Percentiles rank a stretch among this genome's conserved stretches.
phyloP scores from a whole-genome alignment of 2,329 filamentous ascomycete genomes.

The Fusarium praegraminearum region DNA sequence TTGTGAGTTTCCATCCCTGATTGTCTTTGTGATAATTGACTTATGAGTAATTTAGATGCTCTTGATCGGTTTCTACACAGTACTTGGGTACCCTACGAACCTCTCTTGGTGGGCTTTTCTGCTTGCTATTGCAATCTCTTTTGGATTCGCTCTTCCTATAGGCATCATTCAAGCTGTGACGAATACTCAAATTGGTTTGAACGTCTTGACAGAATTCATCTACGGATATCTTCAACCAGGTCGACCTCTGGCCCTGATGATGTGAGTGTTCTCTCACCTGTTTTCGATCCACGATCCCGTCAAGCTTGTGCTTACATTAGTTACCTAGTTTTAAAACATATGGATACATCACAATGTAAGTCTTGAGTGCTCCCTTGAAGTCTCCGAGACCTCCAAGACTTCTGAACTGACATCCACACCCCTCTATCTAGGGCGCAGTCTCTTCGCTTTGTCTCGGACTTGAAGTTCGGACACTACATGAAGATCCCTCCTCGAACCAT shows the following conservation, averaged over 20 bases:
- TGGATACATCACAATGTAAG: constrained; percentile 69
- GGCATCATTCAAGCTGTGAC: constrained; percentile 78
- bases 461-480: constrained; percentile 82
- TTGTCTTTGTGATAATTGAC: constrained; percentile 8
- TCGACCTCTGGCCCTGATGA: constrained; percentile 77
- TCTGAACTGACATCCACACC: constrained; percentile 12
- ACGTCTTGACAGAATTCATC: constrained; percentile 80
- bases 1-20: constrained; percentile 55
- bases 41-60: constrained; percentile 59
- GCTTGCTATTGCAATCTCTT: constrained; percentile 72
- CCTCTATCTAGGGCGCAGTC: constrained; percentile 63
- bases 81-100: constrained; percentile 73
- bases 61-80: constrained; percentile 64
- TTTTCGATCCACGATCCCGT: not conserved
- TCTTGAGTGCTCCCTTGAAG: not conserved
- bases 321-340: constrained; percentile 69
- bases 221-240: constrained; percentile 82
- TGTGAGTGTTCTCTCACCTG: constrained; percentile 58
- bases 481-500: constrained; percentile 75
- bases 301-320: not conserved
- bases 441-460: constrained; percentile 72
- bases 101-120: constrained; percentile 80
- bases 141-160: constrained; percentile 73
- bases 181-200: constrained; percentile 77
- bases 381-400: not conserved